A percentile compares a stretch with the other conserved stretches of the same genome.
These are phyloP conservation scores for Phytophthora litchii DNA, from an alignment of 352 stramenopile species.

Conservation along the genomic window DNA sequence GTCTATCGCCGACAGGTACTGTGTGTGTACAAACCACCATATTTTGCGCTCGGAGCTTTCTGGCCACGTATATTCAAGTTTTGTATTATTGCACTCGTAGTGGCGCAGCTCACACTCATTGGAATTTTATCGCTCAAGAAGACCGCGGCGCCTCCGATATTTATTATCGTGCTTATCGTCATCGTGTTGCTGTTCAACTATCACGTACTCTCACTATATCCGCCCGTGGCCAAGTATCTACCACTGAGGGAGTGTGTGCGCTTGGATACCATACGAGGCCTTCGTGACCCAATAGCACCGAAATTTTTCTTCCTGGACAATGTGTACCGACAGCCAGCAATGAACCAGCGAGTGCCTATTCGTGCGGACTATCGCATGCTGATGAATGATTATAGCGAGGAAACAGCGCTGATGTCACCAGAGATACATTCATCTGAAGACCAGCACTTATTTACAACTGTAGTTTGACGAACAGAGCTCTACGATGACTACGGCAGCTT, in stretches of 20 bases:
- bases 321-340: slow-evolving; percentile 74
- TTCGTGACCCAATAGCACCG: slow-evolving; percentile 28
- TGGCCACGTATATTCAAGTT: slow-evolving; percentile 84
- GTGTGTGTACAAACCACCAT: slow-evolving; percentile 68
- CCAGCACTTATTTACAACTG: slow-evolving; percentile 49
- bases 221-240: slow-evolving; percentile 61
- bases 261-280: slow-evolving; percentile 49
- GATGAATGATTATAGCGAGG: slow-evolving; percentile 38
- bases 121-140: slow-evolving; percentile 85
- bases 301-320: slow-evolving; percentile 72
- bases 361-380: slow-evolving; percentile 70
- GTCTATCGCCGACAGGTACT: slow-evolving; percentile 76
- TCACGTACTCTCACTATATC: slow-evolving; percentile 61
- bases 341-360: slow-evolving; percentile 57
- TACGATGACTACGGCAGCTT: slow-evolving; percentile 13
- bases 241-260: slow-evolving; percentile 63
- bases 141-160: slow-evolving; percentile 38
- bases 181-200: slow-evolving; percentile 69
- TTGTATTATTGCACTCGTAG: slow-evolving; percentile 70
- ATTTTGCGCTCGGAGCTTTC: slow-evolving; percentile 65
- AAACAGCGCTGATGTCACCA: slow-evolving; percentile 44
- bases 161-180: slow-evolving; percentile 38
- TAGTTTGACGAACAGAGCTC: slow-evolving; percentile 22
- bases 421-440: slow-evolving; percentile 46
- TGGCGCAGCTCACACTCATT: slow-evolving; percentile 78